Base-by-base conservation (phyloP, 2,329 filamentous ascomycete genomes). In the Zasmidium angulare region DNA sequence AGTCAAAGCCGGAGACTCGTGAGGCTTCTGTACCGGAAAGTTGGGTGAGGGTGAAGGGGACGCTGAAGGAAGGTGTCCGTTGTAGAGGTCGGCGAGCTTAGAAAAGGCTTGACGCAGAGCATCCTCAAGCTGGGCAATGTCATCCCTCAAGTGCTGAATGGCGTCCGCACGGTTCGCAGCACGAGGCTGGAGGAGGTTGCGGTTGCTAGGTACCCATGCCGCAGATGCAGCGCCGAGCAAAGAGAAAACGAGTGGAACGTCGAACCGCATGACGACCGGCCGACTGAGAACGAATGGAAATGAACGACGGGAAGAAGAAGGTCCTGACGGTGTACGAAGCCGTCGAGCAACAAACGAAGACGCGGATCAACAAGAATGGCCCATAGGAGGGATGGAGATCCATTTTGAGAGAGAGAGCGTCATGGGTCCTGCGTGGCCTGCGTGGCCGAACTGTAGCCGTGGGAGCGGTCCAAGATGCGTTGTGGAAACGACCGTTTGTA, bases 191-290 rank as follows among this genome's bases (percentile, higher is more conserved):
- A 54, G 59, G 55, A 59, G 61, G 59, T 58, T 46, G 29, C 54
- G 47, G 53, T 50, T 56, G 56, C 60, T 56, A 59, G 64, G 58
- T 49, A 64, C 55, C 63, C 62, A 54, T 59, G 65, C 63, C 40
- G 64, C 59, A 78, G 55, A 31, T 50, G 58, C 63, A 48, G 58
- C 60, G 40, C 59, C 64, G 43, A 65, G 55, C 12, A 63, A 49
- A 55, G 61, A 46, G 54, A 53, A 57, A 64, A 67, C 46, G 64
- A 68, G 58, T 61, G 66, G 63, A 62, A 62, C 50, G 59, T 63
- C 61, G 58, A 63, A 57, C 46, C 58, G 63, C 63, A 67, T 66
- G 26, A 22, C 40, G 20, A 23, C 22, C 43, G 36, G 46, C 53
- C 48, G 53, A 64, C 58, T 53, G 52, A 53, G 19, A 51, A 62